Base-by-base conservation (phyloP, 192 early-diverging fungal species). In the Mortierella alpina region DNA sequence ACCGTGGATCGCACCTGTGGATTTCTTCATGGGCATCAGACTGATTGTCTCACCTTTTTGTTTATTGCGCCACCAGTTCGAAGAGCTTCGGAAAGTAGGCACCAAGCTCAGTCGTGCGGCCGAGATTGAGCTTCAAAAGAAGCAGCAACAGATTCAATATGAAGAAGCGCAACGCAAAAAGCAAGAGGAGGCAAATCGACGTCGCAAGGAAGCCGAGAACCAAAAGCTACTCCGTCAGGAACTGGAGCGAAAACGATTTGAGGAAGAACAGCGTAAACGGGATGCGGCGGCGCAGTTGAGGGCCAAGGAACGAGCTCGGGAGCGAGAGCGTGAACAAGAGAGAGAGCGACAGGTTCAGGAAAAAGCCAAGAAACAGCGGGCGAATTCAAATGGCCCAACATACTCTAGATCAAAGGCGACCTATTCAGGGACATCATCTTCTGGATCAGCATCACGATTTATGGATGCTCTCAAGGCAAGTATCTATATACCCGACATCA, bases 71-170 rank as follows among this genome's bases (percentile, higher is more conserved):
- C 31, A 31, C 3, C 54, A 80, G 77, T 80, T 80, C 47, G 77
- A 80, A 40, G 70, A 80, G 23, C 77, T 80, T 59, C 56, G 58
- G 59, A 80, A 72, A 49, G 55, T 80, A 20, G 77, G 77, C 10
- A 80, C 77, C 6, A 80, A 80, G 15, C 70, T 58, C 42, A 72
- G 39, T 23, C 77, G 77, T 5, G 77, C 70, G 7, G 46, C 66
- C 15, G 77, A 80, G 41, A 45, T 66, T 9, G 77, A 80, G 22
- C 70, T 80, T 22, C 65, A 80, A 68, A 80, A 80, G 48, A 80
- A 80, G 20, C 59, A 68, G 15, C 59, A 63, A 15, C 70, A 68
- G 18, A 17, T 72, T 6, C 70, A 72, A 31, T 68, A 80, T 61
- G 77, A 80, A 12, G 77, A 66, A 42, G 20, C 12, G 9, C 77